These are phyloP conservation scores for Zymoseptoria ardabiliae DNA, from an alignment of 2,329 filamentous ascomycete species.

Conservation along the genomic window DNA sequence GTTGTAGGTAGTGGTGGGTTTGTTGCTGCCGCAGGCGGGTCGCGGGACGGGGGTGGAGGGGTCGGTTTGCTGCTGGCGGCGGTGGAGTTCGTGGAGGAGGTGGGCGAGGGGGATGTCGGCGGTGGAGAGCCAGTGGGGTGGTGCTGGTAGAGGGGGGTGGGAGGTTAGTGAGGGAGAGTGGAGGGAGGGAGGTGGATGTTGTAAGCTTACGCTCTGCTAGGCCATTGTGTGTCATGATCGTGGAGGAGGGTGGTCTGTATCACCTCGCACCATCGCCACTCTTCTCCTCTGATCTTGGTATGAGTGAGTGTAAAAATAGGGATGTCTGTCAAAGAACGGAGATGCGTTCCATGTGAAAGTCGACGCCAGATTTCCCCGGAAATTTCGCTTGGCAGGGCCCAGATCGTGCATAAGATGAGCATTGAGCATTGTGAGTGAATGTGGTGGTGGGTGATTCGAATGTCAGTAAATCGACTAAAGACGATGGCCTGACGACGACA, in stretches of 20 bases:
- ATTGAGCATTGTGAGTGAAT: not conserved
- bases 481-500: too few relatives aligned
- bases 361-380: not conserved
- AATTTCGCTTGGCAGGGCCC: not conserved
- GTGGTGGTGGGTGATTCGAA: too few relatives aligned
- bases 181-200: not conserved
- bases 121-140: not conserved
- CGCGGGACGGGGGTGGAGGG: not conserved
- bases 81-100: slow-evolving; percentile 44
- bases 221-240: slow-evolving; percentile 12
- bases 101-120: slow-evolving; percentile 33
- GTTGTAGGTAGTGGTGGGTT: slow-evolving; percentile 40
- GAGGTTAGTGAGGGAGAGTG: not conserved
- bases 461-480: too few relatives aligned
- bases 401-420: not conserved
- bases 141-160: not conserved
- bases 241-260: not conserved
- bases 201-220: slow-evolving; percentile 8
- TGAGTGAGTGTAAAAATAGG: not conserved
- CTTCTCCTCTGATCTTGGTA: not conserved
- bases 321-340: not conserved
- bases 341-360: not conserved
- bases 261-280: not conserved
- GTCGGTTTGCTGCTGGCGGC: slow-evolving; percentile 40
- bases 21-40: slow-evolving; percentile 48